Evolutionary conservation across 345 rosid genomes (phyloP).

Genomic region (Litchi chinensis): DNA sequence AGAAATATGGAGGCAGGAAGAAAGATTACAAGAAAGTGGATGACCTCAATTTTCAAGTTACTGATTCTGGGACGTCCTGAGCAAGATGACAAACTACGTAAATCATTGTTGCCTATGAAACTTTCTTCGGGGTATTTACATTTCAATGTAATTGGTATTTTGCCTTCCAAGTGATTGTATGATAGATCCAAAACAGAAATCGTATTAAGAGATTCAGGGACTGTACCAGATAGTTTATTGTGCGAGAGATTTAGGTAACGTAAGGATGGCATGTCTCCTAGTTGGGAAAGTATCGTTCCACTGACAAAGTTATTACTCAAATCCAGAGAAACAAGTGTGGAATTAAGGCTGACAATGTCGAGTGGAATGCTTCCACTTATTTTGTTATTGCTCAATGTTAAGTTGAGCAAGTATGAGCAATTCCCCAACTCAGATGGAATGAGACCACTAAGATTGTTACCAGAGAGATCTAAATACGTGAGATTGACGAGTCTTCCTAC

Average conservation of each 20-base stretch:
- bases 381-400: background rate
- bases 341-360: background rate
- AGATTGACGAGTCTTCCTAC: background rate
- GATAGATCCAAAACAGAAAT: background rate
- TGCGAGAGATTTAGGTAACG: background rate
- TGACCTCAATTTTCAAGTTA: too few relatives aligned
- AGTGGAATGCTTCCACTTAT: background rate
- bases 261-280: background rate
- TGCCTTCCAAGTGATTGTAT: background rate
- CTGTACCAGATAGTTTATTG: conserved; percentile 4
- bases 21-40: too few relatives aligned
- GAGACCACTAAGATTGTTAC: background rate
- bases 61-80: too few relatives aligned
- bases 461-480: background rate
- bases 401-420: background rate
- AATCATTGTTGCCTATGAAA: background rate
- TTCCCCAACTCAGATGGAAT: background rate
- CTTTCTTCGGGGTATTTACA: background rate
- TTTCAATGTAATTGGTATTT: background rate
- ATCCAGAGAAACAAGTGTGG: background rate
- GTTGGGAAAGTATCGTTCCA: background rate
- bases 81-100: background rate
- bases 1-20: too few relatives aligned
- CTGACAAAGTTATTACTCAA: background rate
- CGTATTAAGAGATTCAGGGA: background rate